Evolutionary conservation across 257 asterid genomes (phyloP).

Genomic region (Jacaranda copaia): DNA sequence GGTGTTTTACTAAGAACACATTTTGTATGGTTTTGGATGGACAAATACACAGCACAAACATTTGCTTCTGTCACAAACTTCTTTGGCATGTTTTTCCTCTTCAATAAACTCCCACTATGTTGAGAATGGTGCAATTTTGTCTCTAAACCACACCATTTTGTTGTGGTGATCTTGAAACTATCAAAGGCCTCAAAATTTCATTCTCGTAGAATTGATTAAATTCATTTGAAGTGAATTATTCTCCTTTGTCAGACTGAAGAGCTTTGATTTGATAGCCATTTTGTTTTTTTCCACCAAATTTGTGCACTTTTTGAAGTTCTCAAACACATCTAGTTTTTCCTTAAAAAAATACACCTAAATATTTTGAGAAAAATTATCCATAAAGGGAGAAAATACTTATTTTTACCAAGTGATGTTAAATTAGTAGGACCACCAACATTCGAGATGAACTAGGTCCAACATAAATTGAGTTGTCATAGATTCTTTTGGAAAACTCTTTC

Average conservation of each 20-base stretch:
- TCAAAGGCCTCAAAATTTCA: neutral
- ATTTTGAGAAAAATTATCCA: neutral
- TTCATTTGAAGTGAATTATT: constrained; percentile 2
- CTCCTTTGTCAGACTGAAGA: neutral
- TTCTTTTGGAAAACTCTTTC: neutral
- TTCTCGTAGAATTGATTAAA: neutral
- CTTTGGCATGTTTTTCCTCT: neutral
- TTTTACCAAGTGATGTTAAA: neutral
- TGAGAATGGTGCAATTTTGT: neutral
- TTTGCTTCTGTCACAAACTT: too few relatives aligned
- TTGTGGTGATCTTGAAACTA: neutral
- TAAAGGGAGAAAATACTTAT: neutral
- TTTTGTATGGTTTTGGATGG: neutral
- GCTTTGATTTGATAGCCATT: constrained; percentile 11
- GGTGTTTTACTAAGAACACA: neutral
- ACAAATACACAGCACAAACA: too few relatives aligned
- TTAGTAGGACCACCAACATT: neutral
- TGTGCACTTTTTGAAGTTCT: neutral
- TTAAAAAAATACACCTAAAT: neutral
- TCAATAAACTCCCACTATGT: neutral
- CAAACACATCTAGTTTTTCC: neutral
- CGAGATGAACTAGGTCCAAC: neutral
- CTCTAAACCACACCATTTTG: neutral
- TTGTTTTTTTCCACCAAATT: neutral
- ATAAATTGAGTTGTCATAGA: neutral